Conservation (phyloP, 306 rosid species). For the Luffa aegyptiaca region DNA sequence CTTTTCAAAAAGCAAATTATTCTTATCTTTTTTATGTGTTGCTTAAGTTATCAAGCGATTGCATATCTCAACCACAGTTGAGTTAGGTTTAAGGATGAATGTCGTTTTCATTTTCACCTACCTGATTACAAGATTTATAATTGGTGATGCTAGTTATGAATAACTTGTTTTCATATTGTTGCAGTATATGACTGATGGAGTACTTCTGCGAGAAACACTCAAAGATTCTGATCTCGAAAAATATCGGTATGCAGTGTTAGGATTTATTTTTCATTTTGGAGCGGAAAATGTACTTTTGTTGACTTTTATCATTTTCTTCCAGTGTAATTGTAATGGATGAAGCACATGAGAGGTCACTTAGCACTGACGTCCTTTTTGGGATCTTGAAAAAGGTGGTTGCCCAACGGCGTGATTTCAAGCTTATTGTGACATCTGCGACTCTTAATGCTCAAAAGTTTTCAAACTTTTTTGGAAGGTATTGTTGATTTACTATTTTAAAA, state of each 20-base stretch:
- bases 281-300: neutral
- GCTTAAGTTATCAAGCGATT: neutral
- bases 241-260: constrained; percentile 53
- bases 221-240: constrained; percentile 94
- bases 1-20: neutral
- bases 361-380: constrained; percentile 90
- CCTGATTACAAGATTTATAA: neutral
- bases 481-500: neutral
- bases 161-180: neutral
- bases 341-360: constrained; percentile 95
- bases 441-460: constrained; percentile 88
- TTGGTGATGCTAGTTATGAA: neutral
- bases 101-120: neutral
- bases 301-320: constrained; percentile 16
- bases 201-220: constrained; percentile 92
- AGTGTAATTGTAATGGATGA: constrained; percentile 98
- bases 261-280: neutral
- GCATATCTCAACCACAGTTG: neutral
- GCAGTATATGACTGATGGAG: constrained; percentile 99
- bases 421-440: constrained; percentile 94
- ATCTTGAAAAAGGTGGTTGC: constrained; percentile 94
- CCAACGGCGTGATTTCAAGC: constrained; percentile 90
- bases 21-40: neutral
- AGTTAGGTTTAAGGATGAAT: neutral
- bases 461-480: constrained; percentile 90